phyloP scores from a whole-genome alignment of 345 rosid genomes.

The Salix caprea region DNA sequence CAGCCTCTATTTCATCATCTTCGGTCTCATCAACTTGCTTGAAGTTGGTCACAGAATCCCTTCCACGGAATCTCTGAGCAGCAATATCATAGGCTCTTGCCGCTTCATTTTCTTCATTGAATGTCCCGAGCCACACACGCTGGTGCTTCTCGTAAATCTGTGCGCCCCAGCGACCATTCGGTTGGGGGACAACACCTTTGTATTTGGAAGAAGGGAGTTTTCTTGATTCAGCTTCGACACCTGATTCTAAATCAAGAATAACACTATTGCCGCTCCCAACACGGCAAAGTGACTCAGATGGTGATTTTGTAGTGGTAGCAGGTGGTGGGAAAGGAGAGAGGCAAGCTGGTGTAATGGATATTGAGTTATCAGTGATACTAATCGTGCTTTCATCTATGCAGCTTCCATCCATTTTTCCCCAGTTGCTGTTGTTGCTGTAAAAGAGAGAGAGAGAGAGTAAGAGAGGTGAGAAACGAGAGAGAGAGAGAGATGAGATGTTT shows the following conservation, averaged over 20 bases:
- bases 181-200: constrained; percentile 98
- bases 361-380: constrained; percentile 28
- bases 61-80: constrained; percentile 76
- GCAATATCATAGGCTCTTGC: constrained; percentile 86
- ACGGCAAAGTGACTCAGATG: constrained; percentile 41
- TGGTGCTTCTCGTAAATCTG: constrained; percentile 97
- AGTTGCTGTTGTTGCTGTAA: neutral
- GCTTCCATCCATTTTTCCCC: constrained; percentile 42
- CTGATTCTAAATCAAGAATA: constrained; percentile 52
- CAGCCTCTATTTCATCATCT: constrained; percentile 39
- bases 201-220: constrained; percentile 81
- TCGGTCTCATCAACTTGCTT: constrained; percentile 25
- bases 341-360: constrained; percentile 36
- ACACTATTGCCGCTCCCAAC: constrained; percentile 57
- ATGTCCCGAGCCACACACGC: constrained; percentile 92
- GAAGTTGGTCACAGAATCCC: constrained; percentile 76
- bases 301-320: constrained; percentile 19
- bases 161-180: constrained; percentile 95
- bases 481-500: neutral
- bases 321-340: constrained; percentile 7
- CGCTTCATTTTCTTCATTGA: constrained; percentile 73
- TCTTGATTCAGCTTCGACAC: constrained; percentile 69
- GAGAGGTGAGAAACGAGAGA: neutral
- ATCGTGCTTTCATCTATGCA: constrained; percentile 55
- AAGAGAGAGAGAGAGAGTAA: neutral